Conservation (phyloP, 306 rosid genomes). For the Trifolium fragiferum region DNA sequence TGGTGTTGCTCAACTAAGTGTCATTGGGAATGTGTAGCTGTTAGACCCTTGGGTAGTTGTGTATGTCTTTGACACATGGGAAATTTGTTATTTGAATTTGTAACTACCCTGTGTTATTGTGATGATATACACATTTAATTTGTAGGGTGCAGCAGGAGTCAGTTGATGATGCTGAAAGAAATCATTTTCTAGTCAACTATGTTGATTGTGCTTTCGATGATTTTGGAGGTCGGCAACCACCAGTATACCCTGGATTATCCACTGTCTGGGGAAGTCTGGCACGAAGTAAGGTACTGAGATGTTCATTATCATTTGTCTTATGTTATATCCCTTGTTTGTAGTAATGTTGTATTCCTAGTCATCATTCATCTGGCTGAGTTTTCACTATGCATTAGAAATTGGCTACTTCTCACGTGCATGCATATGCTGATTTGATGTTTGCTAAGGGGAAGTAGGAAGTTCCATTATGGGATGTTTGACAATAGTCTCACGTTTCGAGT, state of each 20-base stretch:
- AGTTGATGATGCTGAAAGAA: slow-evolving; percentile 94
- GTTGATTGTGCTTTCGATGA: slow-evolving; percentile 98
- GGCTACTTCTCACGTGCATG: slow-evolving; percentile 12
- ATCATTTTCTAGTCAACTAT: slow-evolving; percentile 91
- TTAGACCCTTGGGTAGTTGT: slow-evolving; percentile 7
- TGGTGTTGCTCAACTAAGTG: slow-evolving; percentile 1
- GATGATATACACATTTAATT: slow-evolving; percentile 31
- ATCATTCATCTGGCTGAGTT: slow-evolving; percentile 3
- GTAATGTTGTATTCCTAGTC: slow-evolving; percentile 12
- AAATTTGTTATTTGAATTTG: slow-evolving; percentile 22
- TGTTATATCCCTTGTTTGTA: slow-evolving; percentile 14
- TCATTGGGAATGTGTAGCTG: slow-evolving; percentile 16
- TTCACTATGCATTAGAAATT: not conserved
- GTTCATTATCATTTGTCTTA: slow-evolving; percentile 37
- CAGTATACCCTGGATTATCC: slow-evolving; percentile 96
- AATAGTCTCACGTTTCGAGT: slow-evolving; percentile 9
- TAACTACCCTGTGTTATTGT: slow-evolving; percentile 24
- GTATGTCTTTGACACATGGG: slow-evolving; percentile 11
- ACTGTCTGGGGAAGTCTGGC: slow-evolving; percentile 99
- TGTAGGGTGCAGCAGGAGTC: slow-evolving; percentile 99
- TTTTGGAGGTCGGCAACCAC: slow-evolving; percentile 99
- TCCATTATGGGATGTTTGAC: slow-evolving; percentile 17
- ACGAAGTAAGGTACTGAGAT: slow-evolving; percentile 78
- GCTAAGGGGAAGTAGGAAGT: slow-evolving; percentile 4
- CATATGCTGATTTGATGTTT: slow-evolving; percentile 32